Evolutionary conservation across 768 basidiomycete genomes (phyloP).

Genomic region (Kwoniella dendrophila): DNA sequence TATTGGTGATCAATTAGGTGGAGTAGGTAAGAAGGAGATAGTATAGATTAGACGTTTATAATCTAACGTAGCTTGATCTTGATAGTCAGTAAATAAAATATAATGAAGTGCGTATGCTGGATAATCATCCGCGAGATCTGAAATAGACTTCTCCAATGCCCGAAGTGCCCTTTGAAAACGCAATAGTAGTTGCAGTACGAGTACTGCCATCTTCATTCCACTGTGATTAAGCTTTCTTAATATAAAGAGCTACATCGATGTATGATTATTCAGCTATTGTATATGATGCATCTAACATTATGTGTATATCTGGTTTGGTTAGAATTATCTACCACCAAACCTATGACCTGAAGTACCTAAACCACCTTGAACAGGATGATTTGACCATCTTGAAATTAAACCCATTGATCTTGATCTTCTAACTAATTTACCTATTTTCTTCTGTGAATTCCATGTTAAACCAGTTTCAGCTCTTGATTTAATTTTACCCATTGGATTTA

Average conservation of each 20-base stretch:
- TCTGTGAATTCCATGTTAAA: slow-evolving; percentile 77
- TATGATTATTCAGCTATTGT: too few species aligned
- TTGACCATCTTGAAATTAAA: slow-evolving; percentile 59
- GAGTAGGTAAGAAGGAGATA: neutral
- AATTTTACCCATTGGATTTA: slow-evolving; percentile 63
- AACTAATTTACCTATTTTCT: slow-evolving; percentile 78
- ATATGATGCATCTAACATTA: neutral
- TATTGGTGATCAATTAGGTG: slow-evolving; percentile 9
- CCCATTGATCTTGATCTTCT: slow-evolving; percentile 91
- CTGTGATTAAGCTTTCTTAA: too few species aligned
- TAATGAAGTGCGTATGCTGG: slow-evolving; percentile 1
- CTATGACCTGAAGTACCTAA: slow-evolving; percentile 13
- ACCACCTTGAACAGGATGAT: slow-evolving; percentile 29
- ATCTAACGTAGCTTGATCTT: neutral
- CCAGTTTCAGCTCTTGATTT: slow-evolving; percentile 67
- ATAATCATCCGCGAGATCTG: too few species aligned
- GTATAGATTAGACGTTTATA: neutral
- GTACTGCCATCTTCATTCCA: too few species aligned
- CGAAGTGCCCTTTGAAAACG: too few species aligned
- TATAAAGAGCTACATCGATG: too few species aligned
- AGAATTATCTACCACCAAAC: neutral
- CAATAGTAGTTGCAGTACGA: too few species aligned
- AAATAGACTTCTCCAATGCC: neutral
- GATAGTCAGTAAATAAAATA: neutral
- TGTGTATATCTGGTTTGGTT: neutral